Base-by-base conservation (phyloP, 2,329 filamentous ascomycete species). In the Fusarium ambrosium region DNA sequence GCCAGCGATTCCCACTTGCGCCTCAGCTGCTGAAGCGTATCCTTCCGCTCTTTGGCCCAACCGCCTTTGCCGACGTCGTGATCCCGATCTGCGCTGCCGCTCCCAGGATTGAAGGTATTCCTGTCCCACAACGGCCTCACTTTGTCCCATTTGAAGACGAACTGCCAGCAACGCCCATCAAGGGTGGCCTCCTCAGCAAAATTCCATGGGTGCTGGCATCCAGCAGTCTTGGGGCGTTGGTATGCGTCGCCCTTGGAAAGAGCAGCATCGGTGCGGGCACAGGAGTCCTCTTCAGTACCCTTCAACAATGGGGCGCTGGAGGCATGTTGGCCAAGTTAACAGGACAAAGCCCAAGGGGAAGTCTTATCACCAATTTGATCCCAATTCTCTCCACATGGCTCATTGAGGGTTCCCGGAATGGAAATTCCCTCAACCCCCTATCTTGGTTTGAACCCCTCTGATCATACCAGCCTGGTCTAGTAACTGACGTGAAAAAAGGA, bases 121-220 rank as follows among this genome's bases (percentile, higher is more conserved):
- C 59, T 20, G 39, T 62, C 18, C 59, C 59, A 22, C 6, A 62
- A 27, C 59, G 59, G 4, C 24, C 59, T 62, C 59, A 45, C 39
- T 62, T 62, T 48, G 59, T 36, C 32, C 59, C 59, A 4, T 62
- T 62, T 34, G 37, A 62, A 22, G 59, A 62, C 5, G 59, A 62
- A 45, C 59, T 62, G 8, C 59, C 59, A 20, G 29, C 27, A 14
- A 48, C 24, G 24, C 59, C 59, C 27, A 62, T 62, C 13, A 62
- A 48, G 37, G n/a, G 59, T 24, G 39, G 29, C 39, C 8, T 48
- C 27, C 27, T 32, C 4, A 36, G 39, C 4, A 27, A 39, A 45
- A 39, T 16, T 2, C 59, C 59, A 13, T 62, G 59, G 59, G n/a
- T 48, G 10, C 59, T 62, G 18, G 66, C 68, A 20, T 56, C 51